A percentile compares a stretch with the other conserved stretches of the same genome.
Evolutionary conservation across 2,329 filamentous ascomycete genomes (phyloP).

Genomic region (Lecanicillium sp.): DNA sequence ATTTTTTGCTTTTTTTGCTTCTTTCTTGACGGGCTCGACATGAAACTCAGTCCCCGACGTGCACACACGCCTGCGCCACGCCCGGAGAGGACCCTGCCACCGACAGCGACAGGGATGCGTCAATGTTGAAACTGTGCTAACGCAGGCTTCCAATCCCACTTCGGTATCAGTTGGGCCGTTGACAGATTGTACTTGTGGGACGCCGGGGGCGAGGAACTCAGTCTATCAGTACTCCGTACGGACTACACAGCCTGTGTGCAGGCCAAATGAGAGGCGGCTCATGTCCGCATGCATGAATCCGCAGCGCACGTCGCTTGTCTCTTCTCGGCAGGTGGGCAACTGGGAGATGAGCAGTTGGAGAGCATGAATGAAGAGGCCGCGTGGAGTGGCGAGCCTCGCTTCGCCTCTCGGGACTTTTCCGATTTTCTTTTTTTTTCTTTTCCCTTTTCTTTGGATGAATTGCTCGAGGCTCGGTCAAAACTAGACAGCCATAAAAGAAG

Average conservation of each 20-base stretch:
- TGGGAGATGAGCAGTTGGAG: background rate
- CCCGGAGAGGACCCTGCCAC: background rate
- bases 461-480: too few species aligned
- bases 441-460: too few species aligned
- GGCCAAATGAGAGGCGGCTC: background rate
- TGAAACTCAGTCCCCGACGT: too few species aligned
- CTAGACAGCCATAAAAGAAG: too few species aligned
- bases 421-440: too few species aligned
- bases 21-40: too few species aligned
- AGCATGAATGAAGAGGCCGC: background rate
- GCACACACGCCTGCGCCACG: background rate
- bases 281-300: conserved; percentile 4
- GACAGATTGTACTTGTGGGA: background rate
- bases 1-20: too few species aligned
- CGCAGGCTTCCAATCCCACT: background rate
- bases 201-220: too few species aligned
- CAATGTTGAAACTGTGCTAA: conserved; percentile 1
- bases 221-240: too few species aligned
- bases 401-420: too few species aligned
- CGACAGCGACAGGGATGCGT: background rate
- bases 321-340: background rate
- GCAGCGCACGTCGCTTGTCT: background rate
- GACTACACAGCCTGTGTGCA: too few species aligned
- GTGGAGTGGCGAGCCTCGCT: too few species aligned
- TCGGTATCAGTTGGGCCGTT: background rate